These are phyloP conservation scores for Cladobotryum mycophilum DNA, from an alignment of 2,329 filamentous ascomycete species.

Conservation along the genomic window DNA sequence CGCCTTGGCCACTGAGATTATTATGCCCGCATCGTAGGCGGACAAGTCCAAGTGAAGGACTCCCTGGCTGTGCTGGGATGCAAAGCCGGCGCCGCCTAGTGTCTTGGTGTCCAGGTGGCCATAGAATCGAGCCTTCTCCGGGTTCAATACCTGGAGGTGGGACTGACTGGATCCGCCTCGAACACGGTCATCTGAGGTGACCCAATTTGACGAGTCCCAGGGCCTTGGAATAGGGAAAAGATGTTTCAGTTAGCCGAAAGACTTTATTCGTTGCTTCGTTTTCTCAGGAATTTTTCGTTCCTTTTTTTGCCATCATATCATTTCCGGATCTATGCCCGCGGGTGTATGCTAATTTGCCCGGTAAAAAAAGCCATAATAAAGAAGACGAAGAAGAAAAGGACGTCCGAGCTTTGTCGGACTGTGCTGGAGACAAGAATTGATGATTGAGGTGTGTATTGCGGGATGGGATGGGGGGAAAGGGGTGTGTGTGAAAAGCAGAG, in stretches of 20 bases:
- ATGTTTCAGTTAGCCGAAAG: constrained; percentile 8
- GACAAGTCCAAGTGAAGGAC: constrained; percentile 57
- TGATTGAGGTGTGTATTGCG: too few species aligned
- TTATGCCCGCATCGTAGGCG: constrained; percentile 54
- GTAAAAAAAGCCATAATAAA: too few species aligned
- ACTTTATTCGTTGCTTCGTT: background rate
- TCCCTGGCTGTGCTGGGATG: constrained; percentile 65
- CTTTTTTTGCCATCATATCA: background rate
- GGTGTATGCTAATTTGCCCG: too few species aligned
- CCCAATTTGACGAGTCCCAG: constrained; percentile 59
- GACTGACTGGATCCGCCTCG: constrained; percentile 63
- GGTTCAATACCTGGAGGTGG: constrained; percentile 32
- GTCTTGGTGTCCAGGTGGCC: constrained; percentile 67
- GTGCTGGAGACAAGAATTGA: too few species aligned
- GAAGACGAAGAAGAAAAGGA: too few species aligned
- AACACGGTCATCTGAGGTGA: constrained; percentile 67
- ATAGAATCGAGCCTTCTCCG: constrained; percentile 50
- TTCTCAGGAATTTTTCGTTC: background rate
- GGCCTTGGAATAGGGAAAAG: constrained; percentile 32
- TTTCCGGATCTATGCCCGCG: too few species aligned
- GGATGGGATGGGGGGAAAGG: too few species aligned
- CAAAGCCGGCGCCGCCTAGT: constrained; percentile 76
- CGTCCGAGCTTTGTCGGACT: too few species aligned
- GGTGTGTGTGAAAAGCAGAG: too few species aligned
- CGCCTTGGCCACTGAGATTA: constrained; percentile 43